Evolutionary conservation across 2,329 filamentous ascomycete genomes (phyloP), one percentile per base, ranked within the genome.

Genomic region (Shiraia bambusicola): DNA sequence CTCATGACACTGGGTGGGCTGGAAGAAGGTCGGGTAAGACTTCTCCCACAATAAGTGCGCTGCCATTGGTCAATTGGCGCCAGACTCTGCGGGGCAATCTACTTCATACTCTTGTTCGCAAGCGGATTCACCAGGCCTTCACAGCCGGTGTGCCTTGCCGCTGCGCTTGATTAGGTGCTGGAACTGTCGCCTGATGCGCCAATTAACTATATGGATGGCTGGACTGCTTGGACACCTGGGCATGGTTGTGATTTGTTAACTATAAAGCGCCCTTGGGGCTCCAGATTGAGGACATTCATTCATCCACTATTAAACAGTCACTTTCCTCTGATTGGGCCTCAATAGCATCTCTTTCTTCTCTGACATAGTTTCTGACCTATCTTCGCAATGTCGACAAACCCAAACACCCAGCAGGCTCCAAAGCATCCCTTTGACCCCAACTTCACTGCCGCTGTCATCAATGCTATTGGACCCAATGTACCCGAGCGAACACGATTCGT

Each of bases 401-500:
- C 43, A 28, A 53, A 51, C 47, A 52, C 49, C 45, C 45, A 54
- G 24, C 58, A 54, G 22, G 56, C 57, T 33, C 54, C 58, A 26
- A 36, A 49, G 30, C 61, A 67, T 58, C 69, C 72, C 54, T 89
- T 87, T 73, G 87, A 92, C 67, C 87, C 87, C 56, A 80, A 78
- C 71, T 90, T 91, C 74, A 92, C 87, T 38, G 71, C 82, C 56
- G 78, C 82, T 67, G 85, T 89, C 69, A 76, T 90, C 63, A 79
- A 87, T 51, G 77, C 82, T 56, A 89, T 88, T 75, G 82, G 84
- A 38, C 82, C 85, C 57, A 82, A 86, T 58, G 81, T 82, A 10
- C 73, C 77, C 37, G 80, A 84, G 43, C 77, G 87, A 46, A 78
- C 82, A 58, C 78, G 83, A 45, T 73, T 80, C 51, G 75, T 90